Evolutionary conservation across 805 yeast genomes (phyloP).

Genomic region (Sungouiella blattae): DNA sequence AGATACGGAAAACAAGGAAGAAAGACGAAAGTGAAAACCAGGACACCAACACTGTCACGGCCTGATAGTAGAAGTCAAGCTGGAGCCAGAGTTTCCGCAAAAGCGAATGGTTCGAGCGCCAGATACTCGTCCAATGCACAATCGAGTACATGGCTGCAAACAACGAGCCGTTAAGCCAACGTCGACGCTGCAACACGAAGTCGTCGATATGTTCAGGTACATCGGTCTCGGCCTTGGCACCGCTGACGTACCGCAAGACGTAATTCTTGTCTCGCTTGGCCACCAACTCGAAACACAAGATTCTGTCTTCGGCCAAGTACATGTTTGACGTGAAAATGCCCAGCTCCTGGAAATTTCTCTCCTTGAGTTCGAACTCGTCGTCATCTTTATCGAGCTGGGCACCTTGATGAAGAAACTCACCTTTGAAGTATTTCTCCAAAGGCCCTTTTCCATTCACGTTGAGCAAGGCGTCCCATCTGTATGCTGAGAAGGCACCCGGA

Average conservation of each 20-base stretch:
- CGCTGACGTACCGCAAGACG: constrained; percentile 88
- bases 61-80: constrained; percentile 85
- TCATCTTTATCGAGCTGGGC: constrained; percentile 39
- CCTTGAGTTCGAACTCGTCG: constrained; percentile 39
- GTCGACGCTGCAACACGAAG: constrained; percentile 90
- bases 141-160: constrained; percentile 94
- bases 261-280: constrained; percentile 81
- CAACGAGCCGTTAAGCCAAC: constrained; percentile 98
- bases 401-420: constrained; percentile 73
- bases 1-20: constrained; percentile 86
- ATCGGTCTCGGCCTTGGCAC: constrained; percentile 95
- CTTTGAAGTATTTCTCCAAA: constrained; percentile 83
- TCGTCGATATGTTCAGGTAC: constrained; percentile 95
- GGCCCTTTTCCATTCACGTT: constrained; percentile 80
- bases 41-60: constrained; percentile 73
- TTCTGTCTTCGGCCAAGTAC: constrained; percentile 97
- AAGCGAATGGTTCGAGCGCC: constrained; percentile 83
- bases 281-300: constrained; percentile 92
- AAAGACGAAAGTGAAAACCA: constrained; percentile 92
- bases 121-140: constrained; percentile 78
- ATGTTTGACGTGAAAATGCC: constrained; percentile 92
- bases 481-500: constrained; percentile 97
- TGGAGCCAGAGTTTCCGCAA: constrained; percentile 79
- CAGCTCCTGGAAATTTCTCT: constrained; percentile 28
- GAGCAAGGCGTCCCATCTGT: constrained; percentile 75